These are phyloP conservation scores for Pythium coloratum DNA, from an alignment of 352 stramenopile genomes.

Conservation along the genomic window DNA sequence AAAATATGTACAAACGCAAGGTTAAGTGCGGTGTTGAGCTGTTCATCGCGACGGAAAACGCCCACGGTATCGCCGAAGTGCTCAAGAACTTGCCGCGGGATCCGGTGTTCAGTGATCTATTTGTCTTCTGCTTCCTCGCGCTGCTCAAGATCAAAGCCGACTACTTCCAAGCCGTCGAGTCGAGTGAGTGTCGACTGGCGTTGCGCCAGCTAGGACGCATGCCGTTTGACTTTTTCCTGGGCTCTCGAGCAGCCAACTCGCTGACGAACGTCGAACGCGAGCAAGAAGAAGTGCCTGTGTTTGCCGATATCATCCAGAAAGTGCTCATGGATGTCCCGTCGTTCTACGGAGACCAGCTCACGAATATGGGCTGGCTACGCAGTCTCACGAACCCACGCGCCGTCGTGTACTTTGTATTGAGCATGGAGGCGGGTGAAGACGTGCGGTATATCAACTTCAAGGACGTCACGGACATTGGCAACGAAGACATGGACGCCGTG, in stretches of 20 bases:
- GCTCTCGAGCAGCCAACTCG: conserved; percentile 51
- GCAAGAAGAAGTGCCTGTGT: conserved; percentile 41
- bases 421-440: conserved; percentile 55
- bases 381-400: conserved; percentile 47
- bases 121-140: conserved; percentile 63
- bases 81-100: conserved; percentile 77
- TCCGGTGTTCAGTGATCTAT: conserved; percentile 75
- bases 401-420: conserved; percentile 66
- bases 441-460: conserved; percentile 52
- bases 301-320: conserved; percentile 70
- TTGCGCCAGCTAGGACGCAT: conserved; percentile 54
- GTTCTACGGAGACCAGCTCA: conserved; percentile 70
- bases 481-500: conserved; percentile 65
- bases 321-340: conserved; percentile 61
- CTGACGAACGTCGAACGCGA: conserved; percentile 56
- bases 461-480: conserved; percentile 44
- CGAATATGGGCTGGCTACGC: conserved; percentile 63
- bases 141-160: conserved; percentile 46
- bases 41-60: conserved; percentile 63
- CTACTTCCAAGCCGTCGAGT: conserved; percentile 67
- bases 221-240: conserved; percentile 76
- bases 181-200: conserved; percentile 40
- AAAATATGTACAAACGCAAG: conserved; percentile 82
- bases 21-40: conserved; percentile 59
- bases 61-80: conserved; percentile 76